phyloP scores from a whole-genome alignment of 805 yeast species.

The Yamadazyma laniorum region DNA sequence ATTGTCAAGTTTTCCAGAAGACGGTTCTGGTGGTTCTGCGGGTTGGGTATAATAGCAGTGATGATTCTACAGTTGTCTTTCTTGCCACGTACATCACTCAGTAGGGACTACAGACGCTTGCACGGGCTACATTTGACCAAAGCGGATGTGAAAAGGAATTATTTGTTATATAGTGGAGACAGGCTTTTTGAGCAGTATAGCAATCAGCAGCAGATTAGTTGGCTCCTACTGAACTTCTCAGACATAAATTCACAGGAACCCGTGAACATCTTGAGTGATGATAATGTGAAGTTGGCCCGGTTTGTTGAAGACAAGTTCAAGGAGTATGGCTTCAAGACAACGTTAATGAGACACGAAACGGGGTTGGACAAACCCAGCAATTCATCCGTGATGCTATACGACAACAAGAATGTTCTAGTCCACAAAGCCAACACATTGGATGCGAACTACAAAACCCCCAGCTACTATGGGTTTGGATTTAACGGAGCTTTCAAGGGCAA shows the following conservation, averaged over 20 bases:
- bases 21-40: constrained; percentile 45
- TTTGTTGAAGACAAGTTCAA: constrained; percentile 28
- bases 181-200: constrained; percentile 18
- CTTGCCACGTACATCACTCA: constrained; percentile 79
- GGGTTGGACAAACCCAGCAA: constrained; percentile 22
- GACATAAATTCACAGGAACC: constrained; percentile 19
- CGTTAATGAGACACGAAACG: constrained; percentile 14
- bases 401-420: constrained; percentile 20
- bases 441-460: constrained; percentile 23
- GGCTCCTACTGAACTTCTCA: constrained; percentile 30
- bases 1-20: constrained; percentile 24
- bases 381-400: constrained; percentile 26
- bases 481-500: constrained; percentile 24
- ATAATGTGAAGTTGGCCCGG: constrained; percentile 23
- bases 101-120: constrained; percentile 74
- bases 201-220: constrained; percentile 25
- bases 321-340: constrained; percentile 25
- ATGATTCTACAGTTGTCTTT: constrained; percentile 65
- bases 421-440: constrained; percentile 23
- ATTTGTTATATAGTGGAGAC: constrained; percentile 36
- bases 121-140: constrained; percentile 65
- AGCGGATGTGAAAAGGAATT: constrained; percentile 67
- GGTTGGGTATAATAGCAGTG: constrained; percentile 51
- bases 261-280: constrained; percentile 24
- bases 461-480: constrained; percentile 25